Evolutionary conservation across 106 monocot species (phyloP), one percentile per base, ranked within the genome.

Genomic region (Amphibolis antarctica): DNA sequence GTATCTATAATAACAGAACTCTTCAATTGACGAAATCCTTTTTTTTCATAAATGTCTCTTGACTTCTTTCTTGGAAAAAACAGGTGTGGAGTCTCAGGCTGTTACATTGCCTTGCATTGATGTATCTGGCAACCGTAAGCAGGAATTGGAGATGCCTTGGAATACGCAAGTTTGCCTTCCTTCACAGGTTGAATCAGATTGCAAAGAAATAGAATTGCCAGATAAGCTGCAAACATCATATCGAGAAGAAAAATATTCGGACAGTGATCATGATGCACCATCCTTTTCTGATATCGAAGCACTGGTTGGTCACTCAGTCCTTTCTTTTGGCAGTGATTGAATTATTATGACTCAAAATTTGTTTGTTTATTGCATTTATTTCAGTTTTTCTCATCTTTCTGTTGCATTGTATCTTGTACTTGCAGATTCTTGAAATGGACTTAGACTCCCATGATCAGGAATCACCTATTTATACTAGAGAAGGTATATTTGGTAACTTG

Each of bases 351-450:
- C 7, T 36, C 36, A 36, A 4, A 7, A 36, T 36, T 36, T 36
- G 4, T 36, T 36, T 2, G 2, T 36, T 7, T 4, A 36, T 36
- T 36, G 36, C 7, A 28, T 30, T 66, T 54, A 28, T 28, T 26
- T 31, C 10, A 45, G 28, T 17, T n/a, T 49, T 10, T 11, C 44
- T 50, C 42, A 46, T 6, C 21, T 47, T 59, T 23, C 9, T 28
- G 29, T 57, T 57, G 13, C 57, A n/a, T 30, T 62, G 62, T 71
- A 15, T 46, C 14, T 63, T 24, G 25, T 12, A 63, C 44, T 44
- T 85, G 71, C 74, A 94, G 93, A 86, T 94, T 77, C 81, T 89
- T 67, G 89, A 82, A 53, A 86, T 83, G 88, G 88, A 89, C 58
- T 76, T 94, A 62, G 80, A 79, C 60, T 75, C 79, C 51, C 68